Base-by-base conservation (phyloP, 2,329 filamentous ascomycete species). In the Samsoniella hepiali region DNA sequence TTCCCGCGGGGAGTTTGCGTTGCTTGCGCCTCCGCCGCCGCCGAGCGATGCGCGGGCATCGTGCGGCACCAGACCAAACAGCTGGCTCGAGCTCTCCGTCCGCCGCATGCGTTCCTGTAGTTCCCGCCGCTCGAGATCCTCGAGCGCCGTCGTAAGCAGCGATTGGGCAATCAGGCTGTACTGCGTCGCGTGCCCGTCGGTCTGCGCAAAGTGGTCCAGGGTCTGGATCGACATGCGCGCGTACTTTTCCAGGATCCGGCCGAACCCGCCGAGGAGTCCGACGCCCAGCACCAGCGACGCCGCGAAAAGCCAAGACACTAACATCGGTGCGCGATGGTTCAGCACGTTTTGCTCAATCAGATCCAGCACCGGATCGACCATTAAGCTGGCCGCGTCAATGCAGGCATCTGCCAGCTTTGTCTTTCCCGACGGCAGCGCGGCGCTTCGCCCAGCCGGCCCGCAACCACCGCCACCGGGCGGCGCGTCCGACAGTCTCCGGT, bases 251-350 rank as follows among this genome's bases (percentile, higher is more conserved):
- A 84, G 75, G 15, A 82, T 78, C 5, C 81, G 78, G 2, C 82
- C 82, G 42, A 84, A 84, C 0, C 78, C 79, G 1, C 81, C 81
- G 0, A 84, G 73, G 0, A 84, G 76, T 0, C 82, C 82, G 1
- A 83, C 73, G 0, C 82, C 82, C 0, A 84, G 75, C 0, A 84
- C 82, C 0, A 84, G 75, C 0, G 82, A 83, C 1, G 81, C 77
- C 0, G 82, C 81, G 65, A 84, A 84, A 0, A 84, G 69, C 82
- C 82, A 84, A 0, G 81, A 83, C 3, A 84, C 80, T 29, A 84
- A 72, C 17, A 84, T 69, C 0, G 82, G 82, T 31, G 81, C 78
- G 9, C 78, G 75, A 0, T 77, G 75, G n/a, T 78, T 75, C n/a
- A 82, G 67, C 7, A 75, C 63, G 0, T 76, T 74, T 10, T 73